phyloP scores from a whole-genome alignment of 2,329 filamentous ascomycete genomes.

The Colletotrichum lupini region DNA sequence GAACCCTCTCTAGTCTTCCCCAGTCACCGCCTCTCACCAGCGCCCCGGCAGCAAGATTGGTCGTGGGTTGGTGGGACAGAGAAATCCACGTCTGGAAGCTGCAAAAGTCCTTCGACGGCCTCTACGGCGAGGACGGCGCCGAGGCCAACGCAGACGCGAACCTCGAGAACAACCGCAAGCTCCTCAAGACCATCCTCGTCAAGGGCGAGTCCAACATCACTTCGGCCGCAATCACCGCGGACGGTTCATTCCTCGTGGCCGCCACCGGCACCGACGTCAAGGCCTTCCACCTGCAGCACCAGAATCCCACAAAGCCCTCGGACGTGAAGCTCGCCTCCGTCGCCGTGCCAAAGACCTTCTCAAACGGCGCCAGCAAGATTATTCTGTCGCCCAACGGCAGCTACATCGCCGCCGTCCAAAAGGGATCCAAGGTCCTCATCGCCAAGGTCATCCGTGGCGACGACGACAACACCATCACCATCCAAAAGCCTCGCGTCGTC shows the following conservation, averaged over 20 bases:
- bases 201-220: slow-evolving; percentile 86
- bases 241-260: slow-evolving; percentile 80
- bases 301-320: slow-evolving; percentile 61
- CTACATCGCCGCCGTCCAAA: slow-evolving; percentile 75
- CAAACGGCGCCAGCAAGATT: slow-evolving; percentile 75
- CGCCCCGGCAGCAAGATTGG: slow-evolving; percentile 76
- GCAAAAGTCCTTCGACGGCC: slow-evolving; percentile 56
- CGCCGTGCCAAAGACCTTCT: slow-evolving; percentile 67
- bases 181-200: slow-evolving; percentile 76
- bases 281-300: slow-evolving; percentile 75
- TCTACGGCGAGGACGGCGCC: slow-evolving; percentile 54
- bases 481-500: slow-evolving; percentile 54
- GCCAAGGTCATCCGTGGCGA: slow-evolving; percentile 51
- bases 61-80: slow-evolving; percentile 93
- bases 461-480: slow-evolving; percentile 34
- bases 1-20: slow-evolving; percentile 84
- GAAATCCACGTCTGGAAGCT: slow-evolving; percentile 86
- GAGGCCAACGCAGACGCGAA: slow-evolving; percentile 48
- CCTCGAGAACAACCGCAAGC: slow-evolving; percentile 67
- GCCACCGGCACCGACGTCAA: slow-evolving; percentile 81
- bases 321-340: slow-evolving; percentile 78
- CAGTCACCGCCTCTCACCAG: slow-evolving; percentile 80
- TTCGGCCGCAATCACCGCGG: slow-evolving; percentile 75
- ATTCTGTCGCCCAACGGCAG: slow-evolving; percentile 76
- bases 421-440: slow-evolving; percentile 68